Base-by-base conservation (phyloP, 2,329 filamentous ascomycete species). In the Sclerotinia minor region DNA sequence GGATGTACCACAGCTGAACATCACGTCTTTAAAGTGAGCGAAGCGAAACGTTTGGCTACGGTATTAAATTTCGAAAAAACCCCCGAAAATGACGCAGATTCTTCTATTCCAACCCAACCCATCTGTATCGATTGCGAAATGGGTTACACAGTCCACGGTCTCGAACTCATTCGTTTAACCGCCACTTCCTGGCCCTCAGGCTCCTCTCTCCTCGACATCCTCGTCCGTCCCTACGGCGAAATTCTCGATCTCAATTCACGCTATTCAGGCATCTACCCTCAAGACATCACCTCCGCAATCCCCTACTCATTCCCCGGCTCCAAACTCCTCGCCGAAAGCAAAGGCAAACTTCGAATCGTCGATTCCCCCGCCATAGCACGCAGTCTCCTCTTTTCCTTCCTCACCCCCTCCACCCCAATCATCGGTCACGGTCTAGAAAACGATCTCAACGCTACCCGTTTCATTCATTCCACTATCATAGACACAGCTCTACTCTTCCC, bases 111-210 rank as follows among this genome's bases (percentile, higher is more conserved):
- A 5, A 19, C 44, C 19, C 61, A 85, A 47, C 92, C 90, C 2
- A 87, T 98, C 15, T 90, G 88, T 71, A 94, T 99, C 74, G 95
- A 99, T 77, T 98, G 95, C 75, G 95, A 99, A 77, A 99, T 99
- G 95, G 92, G 92, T 5, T 98, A 96, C 76, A 99, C 96, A 0
- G 91, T 92, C 0, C 79, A 90, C 61, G 95, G 96, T 0, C 81
- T 98, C 71, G 95, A 99, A 78, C 84, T 99, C 24, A 89, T 98
- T 67, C 92, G 95, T 11, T 79, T 99, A 3, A 98, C 95, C 0
- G 94, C 92, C 6, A 89, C 94, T 4, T 87, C 89, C 13, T 99
- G 95, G 94, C 94, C 94, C 0, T 81, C 84, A 11, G 91, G 92
- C 26, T 85, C 88, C 64, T 84, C 85, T 64, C 79, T 99, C 0